Conservation (phyloP, 495 filamentous ascomycete species). For the Aspergillus diversus region DNA sequence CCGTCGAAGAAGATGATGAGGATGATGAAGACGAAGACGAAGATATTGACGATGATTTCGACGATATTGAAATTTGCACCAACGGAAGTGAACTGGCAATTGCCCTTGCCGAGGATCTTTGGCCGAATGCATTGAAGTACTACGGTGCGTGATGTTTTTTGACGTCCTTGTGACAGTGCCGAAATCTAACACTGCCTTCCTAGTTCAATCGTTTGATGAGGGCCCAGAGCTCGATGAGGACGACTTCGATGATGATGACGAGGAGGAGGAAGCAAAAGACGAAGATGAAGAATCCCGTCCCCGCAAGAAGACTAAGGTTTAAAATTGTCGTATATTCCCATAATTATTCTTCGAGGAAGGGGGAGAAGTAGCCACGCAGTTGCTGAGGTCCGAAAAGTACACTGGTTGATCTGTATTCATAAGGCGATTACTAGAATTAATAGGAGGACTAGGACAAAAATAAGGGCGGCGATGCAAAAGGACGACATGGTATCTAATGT, state of each 20-base stretch:
- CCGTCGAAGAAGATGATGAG: slow-evolving; percentile 40
- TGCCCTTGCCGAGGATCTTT: slow-evolving; percentile 81
- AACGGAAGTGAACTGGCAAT: slow-evolving; percentile 80
- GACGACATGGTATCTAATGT: slow-evolving; percentile 75
- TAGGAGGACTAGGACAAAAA: slow-evolving; percentile 81
- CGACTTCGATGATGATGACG: slow-evolving; percentile 32
- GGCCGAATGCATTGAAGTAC: slow-evolving; percentile 83
- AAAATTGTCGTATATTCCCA: slow-evolving; percentile 26
- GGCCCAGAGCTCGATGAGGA: slow-evolving; percentile 39
- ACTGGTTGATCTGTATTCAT: slow-evolving; percentile 34
- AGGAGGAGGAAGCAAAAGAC: slow-evolving; percentile 33
- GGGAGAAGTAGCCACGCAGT: background rate
- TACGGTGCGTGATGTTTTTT: slow-evolving; percentile 67
- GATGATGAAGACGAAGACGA: slow-evolving; percentile 51
- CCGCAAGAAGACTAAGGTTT: slow-evolving; percentile 49
- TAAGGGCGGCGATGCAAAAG: slow-evolving; percentile 87
- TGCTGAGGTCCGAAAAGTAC: background rate
- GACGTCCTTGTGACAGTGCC: background rate
- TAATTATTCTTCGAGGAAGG: slow-evolving; percentile 1
- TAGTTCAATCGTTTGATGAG: slow-evolving; percentile 38
- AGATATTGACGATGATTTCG: slow-evolving; percentile 55
- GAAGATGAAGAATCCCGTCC: slow-evolving; percentile 40
- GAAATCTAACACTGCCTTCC: background rate
- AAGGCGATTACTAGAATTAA: slow-evolving; percentile 71
- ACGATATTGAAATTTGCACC: slow-evolving; percentile 76